phyloP scores from a whole-genome alignment of 164 flowering plant species.

The Annona squamosa region DNA sequence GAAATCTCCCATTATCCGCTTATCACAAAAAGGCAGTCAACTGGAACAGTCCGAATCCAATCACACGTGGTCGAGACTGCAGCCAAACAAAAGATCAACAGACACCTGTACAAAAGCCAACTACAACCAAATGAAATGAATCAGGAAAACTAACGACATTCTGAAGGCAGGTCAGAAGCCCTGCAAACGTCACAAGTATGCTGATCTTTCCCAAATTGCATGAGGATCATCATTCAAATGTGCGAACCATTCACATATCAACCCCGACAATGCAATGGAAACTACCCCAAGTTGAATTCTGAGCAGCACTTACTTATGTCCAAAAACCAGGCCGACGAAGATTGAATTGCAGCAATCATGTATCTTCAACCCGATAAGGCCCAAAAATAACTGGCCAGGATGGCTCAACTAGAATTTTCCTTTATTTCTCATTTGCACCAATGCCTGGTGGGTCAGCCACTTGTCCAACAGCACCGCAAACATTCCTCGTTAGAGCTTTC shows the following conservation, averaged over 20 bases:
- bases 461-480: neutral
- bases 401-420: neutral
- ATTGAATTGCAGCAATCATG: neutral
- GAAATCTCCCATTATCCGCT: no score
- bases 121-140: neutral
- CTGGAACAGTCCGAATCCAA: neutral
- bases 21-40: no score
- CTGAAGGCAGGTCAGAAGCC: neutral
- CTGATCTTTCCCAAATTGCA: neutral
- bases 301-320: neutral
- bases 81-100: neutral
- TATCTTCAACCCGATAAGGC: neutral
- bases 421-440: neutral
- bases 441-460: neutral
- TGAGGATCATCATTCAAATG: neutral
- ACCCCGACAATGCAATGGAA: neutral
- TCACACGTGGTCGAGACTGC: neutral
- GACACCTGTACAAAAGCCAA: neutral
- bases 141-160: neutral
- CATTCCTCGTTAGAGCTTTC: neutral
- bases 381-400: neutral
- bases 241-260: neutral
- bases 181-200: neutral
- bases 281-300: neutral
- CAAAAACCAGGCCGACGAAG: neutral